Evolutionary conservation across 345 rosid genomes (phyloP).

Genomic region (Heritiera littoralis): DNA sequence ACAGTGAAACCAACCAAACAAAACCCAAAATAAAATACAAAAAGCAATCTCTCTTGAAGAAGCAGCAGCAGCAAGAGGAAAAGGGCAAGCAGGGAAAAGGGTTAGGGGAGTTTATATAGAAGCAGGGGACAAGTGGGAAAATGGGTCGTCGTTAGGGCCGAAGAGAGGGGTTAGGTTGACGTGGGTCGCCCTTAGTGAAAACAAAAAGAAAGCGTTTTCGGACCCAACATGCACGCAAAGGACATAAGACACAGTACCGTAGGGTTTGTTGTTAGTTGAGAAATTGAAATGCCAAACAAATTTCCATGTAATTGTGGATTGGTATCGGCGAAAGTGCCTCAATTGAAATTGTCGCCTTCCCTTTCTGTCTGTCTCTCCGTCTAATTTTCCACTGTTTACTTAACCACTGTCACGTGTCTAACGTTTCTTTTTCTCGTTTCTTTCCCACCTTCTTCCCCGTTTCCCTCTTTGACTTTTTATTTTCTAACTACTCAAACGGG

Average conservation of each 20-base stretch:
- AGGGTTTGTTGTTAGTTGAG: background rate
- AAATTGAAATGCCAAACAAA: constrained; percentile 3
- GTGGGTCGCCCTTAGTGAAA: background rate
- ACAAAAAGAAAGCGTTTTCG: background rate
- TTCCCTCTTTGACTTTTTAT: background rate
- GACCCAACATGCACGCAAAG: background rate
- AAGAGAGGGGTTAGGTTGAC: constrained; percentile 12
- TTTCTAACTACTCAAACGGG: background rate
- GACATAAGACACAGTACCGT: background rate
- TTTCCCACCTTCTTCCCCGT: background rate
- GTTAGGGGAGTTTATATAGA: constrained; percentile 33
- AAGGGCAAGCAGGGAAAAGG: constrained; percentile 11
- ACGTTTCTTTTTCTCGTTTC: background rate
- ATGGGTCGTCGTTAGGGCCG: background rate
- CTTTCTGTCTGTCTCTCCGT: too few relatives aligned
- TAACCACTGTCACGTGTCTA: background rate
- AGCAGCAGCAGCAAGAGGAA: background rate
- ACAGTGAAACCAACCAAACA: constrained; percentile 6
- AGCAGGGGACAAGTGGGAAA: background rate
- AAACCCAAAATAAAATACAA: background rate
- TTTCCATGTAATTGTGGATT: background rate
- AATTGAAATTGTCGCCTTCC: too few relatives aligned
- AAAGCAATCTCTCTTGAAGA: background rate
- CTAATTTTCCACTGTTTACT: constrained; percentile 4
- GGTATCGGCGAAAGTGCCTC: too few relatives aligned